These are phyloP conservation scores for Wickerhamiella alocasiicola DNA, from an alignment of 805 yeast species.

Conservation along the genomic window DNA sequence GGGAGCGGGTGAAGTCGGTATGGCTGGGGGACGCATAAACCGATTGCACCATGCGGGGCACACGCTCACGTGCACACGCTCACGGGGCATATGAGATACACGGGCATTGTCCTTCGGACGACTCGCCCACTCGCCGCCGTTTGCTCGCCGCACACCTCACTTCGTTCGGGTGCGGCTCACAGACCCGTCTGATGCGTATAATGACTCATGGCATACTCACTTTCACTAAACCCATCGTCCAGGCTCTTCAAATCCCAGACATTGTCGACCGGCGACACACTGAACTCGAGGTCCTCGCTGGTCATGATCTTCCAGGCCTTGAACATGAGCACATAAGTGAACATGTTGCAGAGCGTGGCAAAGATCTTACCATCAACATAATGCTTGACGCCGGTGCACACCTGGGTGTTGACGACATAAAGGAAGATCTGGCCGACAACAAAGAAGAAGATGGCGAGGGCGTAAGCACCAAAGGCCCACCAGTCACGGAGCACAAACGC, in stretches of 20 bases:
- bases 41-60: too few species aligned
- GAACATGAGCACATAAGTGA: constrained; percentile 87
- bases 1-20: too few species aligned
- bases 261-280: constrained; percentile 45
- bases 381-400: constrained; percentile 66
- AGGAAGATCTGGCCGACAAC: constrained; percentile 65
- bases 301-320: constrained; percentile 96
- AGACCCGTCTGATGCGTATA: constrained; percentile 20
- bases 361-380: constrained; percentile 85
- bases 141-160: too few species aligned
- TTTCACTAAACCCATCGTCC: constrained; percentile 22
- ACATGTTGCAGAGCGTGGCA: constrained; percentile 66
- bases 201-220: constrained; percentile 29
- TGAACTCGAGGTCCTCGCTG: constrained; percentile 85
- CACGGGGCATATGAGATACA: too few species aligned
- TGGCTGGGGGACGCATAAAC: too few species aligned
- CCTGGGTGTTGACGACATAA: constrained; percentile 51
- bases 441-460: constrained; percentile 60
- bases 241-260: constrained; percentile 29
- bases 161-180: too few species aligned
- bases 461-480: constrained; percentile 87
- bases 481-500: constrained; percentile 53
- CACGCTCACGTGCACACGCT: too few species aligned
- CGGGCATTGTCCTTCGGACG: too few species aligned
- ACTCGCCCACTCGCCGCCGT: too few species aligned